Evolutionary conservation across 805 yeast genomes (phyloP).

Genomic region (Saturnispora quitensis): DNA sequence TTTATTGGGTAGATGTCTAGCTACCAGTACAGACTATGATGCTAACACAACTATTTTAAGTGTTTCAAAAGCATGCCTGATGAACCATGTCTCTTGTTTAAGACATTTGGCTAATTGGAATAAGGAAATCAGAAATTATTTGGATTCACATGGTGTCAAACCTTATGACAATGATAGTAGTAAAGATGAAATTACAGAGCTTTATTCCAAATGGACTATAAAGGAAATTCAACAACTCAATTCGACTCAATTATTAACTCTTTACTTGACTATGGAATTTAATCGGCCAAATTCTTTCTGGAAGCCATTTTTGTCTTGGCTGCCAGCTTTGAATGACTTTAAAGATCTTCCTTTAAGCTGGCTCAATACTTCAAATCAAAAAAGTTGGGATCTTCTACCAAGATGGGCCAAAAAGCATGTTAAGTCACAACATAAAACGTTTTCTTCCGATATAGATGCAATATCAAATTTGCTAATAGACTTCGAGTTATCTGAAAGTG

Average conservation of each 20-base stretch:
- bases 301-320: constrained; percentile 56
- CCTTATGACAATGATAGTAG: not conserved
- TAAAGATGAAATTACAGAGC: constrained; percentile 1
- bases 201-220: constrained; percentile 14
- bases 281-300: constrained; percentile 44
- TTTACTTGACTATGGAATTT: constrained; percentile 41
- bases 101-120: constrained; percentile 29
- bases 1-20: constrained; percentile 57
- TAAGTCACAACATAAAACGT: constrained; percentile 33
- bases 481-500: constrained; percentile 14
- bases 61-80: constrained; percentile 48
- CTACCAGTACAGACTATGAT: constrained; percentile 32
- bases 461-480: not conserved
- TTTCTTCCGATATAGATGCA: constrained; percentile 36
- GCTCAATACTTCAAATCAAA: constrained; percentile 21
- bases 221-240: constrained; percentile 34
- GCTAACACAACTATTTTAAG: constrained; percentile 39
- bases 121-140: not conserved
- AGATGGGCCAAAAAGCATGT: constrained; percentile 32
- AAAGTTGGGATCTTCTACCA: constrained; percentile 36
- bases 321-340: constrained; percentile 53
- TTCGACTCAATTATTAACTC: constrained; percentile 51
- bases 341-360: constrained; percentile 54
- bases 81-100: constrained; percentile 49
- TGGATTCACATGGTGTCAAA: not conserved